Evolutionary conservation across 805 yeast species (phyloP).

Genomic region (Wickerhamiella brachini): DNA sequence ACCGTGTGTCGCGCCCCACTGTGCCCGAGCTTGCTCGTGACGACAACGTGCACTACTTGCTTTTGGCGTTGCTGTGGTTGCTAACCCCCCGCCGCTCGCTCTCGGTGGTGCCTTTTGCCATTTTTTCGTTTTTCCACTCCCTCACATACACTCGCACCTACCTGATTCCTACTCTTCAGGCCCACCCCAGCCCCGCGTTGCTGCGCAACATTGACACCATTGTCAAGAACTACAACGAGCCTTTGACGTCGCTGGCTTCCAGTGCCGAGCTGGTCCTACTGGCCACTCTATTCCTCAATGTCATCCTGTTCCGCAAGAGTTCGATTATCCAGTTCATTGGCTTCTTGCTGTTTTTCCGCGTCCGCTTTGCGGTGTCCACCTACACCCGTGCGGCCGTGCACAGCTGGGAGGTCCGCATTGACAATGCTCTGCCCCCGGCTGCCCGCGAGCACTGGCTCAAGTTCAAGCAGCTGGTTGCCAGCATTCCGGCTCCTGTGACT

Average conservation of each 20-base stretch:
- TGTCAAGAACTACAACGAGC: conserved; percentile 42
- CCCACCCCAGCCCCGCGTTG: conserved; percentile 18
- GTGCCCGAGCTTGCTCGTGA: conserved; percentile 27
- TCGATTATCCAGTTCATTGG: conserved; percentile 43
- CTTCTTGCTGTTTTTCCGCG: conserved; percentile 48
- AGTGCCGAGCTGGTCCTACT: conserved; percentile 37
- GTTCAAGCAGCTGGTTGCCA: conserved; percentile 26
- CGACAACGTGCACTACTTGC: conserved; percentile 63
- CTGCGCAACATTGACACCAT: conserved; percentile 29
- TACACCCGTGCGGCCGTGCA: conserved; percentile 58
- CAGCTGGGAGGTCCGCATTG: conserved; percentile 52
- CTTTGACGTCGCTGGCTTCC: conserved; percentile 47
- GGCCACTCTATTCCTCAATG: conserved; percentile 26
- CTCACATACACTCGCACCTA: conserved; percentile 53
- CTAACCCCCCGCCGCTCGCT: conserved; percentile 46
- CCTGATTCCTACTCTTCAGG: conserved; percentile 46
- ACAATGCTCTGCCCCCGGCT: conserved; percentile 41
- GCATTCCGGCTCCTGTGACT: conserved; percentile 8
- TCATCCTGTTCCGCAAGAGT: conserved; percentile 45
- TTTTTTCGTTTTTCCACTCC: conserved; percentile 73
- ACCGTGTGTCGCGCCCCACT: conserved; percentile 17
- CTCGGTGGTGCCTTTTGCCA: conserved; percentile 57
- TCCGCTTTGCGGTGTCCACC: conserved; percentile 62
- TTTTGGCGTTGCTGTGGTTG: conserved; percentile 41
- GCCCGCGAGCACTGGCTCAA: conserved; percentile 38